Conservation (phyloP, 768 basidiomycete species). For the Thelephora ganbajun region DNA sequence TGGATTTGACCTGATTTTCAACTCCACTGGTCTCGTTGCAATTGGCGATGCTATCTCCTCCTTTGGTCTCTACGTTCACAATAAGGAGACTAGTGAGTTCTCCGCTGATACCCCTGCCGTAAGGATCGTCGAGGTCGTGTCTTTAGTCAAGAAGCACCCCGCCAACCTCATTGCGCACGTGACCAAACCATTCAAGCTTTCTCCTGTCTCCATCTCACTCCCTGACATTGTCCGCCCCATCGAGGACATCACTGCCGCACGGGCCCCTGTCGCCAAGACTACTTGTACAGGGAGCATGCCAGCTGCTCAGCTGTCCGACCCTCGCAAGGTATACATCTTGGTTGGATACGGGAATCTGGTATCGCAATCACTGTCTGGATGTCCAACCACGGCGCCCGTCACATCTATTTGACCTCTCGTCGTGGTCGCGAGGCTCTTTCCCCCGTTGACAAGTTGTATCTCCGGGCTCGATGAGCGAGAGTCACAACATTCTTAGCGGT, state of each 20-base stretch:
- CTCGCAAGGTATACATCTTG: slow-evolving; percentile 15
- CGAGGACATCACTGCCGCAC: slow-evolving; percentile 5
- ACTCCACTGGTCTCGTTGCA: slow-evolving; percentile 10
- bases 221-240: slow-evolving; percentile 2
- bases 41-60: slow-evolving; percentile 12
- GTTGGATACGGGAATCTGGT: slow-evolving; percentile 14
- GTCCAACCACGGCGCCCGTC: slow-evolving; percentile 19
- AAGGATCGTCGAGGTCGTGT: slow-evolving; percentile 12
- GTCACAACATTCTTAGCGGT: no score
- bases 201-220: slow-evolving; percentile 5
- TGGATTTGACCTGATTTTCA: slow-evolving; percentile 12
- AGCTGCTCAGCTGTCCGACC: slow-evolving; percentile 16
- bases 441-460: slow-evolving; percentile 15
- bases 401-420: slow-evolving; percentile 17
- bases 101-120: slow-evolving; percentile 9
- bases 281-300: slow-evolving; percentile 4
- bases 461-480: no score
- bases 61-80: slow-evolving; percentile 15
- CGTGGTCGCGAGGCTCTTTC: slow-evolving; percentile 11
- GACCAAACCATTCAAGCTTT: slow-evolving; percentile 6
- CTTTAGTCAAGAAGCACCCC: slow-evolving; percentile 11
- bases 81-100: slow-evolving; percentile 9
- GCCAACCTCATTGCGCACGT: slow-evolving; percentile 11
- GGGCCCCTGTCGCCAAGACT: slow-evolving; percentile 9
- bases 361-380: no score